A percentile compares a stretch with the other conserved stretches of the same genome.
phyloP scores from a whole-genome alignment of 2,329 filamentous ascomycete genomes.

The Fusarium sp. region DNA sequence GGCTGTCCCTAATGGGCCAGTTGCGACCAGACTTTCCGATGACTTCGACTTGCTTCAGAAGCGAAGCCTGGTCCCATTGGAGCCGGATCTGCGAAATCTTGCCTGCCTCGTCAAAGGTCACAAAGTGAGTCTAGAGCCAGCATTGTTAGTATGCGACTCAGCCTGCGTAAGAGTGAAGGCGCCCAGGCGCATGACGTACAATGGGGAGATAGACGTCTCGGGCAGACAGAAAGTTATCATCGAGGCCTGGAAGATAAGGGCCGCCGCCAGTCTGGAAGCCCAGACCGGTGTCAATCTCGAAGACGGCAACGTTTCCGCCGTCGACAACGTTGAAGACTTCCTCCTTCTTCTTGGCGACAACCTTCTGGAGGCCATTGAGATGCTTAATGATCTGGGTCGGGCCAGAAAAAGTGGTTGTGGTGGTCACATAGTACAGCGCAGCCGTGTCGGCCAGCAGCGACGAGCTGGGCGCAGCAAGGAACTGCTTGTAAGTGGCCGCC shows the following conservation, averaged over 20 bases:
- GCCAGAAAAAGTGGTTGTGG: constrained; percentile 76
- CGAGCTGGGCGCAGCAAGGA: constrained; percentile 71
- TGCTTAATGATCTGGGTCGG: constrained; percentile 83
- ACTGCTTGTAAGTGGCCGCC: constrained; percentile 70
- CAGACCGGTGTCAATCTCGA: constrained; percentile 83
- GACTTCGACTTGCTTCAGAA: constrained; percentile 91
- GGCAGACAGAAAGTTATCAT: constrained; percentile 93
- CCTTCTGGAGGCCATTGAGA: constrained; percentile 71
- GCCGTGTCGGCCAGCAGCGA: constrained; percentile 70
- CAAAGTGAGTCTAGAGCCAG: constrained; percentile 76
- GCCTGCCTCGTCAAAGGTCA: constrained; percentile 76
- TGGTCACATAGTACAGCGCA: constrained; percentile 87
- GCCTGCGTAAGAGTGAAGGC: neutral
- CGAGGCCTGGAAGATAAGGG: constrained; percentile 83
- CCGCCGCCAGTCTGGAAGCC: constrained; percentile 85
- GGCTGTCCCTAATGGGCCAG: constrained; percentile 91
- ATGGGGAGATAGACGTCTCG: constrained; percentile 79
- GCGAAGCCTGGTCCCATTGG: constrained; percentile 92
- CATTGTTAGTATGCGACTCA: constrained; percentile 19
- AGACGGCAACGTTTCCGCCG: constrained; percentile 72
- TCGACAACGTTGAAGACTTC: constrained; percentile 78
- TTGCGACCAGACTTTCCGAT: constrained; percentile 90
- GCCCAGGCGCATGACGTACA: constrained; percentile 62
- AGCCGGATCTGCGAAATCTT: constrained; percentile 88
- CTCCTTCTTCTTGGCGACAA: constrained; percentile 84